Conservation (phyloP, 2,329 filamentous ascomycete genomes). For the Microdochium nivale region DNA sequence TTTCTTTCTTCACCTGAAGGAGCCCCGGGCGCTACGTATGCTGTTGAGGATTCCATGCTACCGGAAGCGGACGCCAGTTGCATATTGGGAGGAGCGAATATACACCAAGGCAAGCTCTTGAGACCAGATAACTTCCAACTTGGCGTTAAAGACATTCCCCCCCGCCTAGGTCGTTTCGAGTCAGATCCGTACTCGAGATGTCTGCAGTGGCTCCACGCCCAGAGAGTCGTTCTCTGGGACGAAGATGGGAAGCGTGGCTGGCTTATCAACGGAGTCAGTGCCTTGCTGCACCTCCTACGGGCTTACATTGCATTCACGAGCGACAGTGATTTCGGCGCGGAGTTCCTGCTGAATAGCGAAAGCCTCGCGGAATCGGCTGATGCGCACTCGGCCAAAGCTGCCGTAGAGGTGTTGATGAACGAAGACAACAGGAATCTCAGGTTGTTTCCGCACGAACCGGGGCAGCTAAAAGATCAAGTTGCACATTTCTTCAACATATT, state of each 20-base stretch:
- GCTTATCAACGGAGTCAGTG: neutral
- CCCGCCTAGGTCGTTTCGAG: neutral
- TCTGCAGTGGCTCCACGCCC: neutral
- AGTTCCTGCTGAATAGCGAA: neutral
- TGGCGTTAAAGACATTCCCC: neutral
- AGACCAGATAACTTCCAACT: neutral
- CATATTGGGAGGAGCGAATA: neutral
- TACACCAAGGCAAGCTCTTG: neutral
- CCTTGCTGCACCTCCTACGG: neutral
- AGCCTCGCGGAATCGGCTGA: neutral
- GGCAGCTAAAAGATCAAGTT: neutral
- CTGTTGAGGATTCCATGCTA: neutral
- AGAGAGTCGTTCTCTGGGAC: neutral
- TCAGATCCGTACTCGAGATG: neutral
- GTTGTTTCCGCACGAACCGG: neutral
- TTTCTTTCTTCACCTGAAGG: neutral
- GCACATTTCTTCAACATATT: neutral
- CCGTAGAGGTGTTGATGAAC: neutral
- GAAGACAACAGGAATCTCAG: neutral
- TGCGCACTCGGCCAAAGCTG: neutral
- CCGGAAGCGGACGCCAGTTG: neutral
- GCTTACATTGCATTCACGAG: neutral
- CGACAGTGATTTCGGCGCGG: neutral
- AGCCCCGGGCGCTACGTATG: neutral
- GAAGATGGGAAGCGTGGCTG: neutral